Percentiles rank a stretch among this genome's conserved stretches.
phyloP scores from a whole-genome alignment of 129 eudicot species.

The Flaveria linearis region DNA sequence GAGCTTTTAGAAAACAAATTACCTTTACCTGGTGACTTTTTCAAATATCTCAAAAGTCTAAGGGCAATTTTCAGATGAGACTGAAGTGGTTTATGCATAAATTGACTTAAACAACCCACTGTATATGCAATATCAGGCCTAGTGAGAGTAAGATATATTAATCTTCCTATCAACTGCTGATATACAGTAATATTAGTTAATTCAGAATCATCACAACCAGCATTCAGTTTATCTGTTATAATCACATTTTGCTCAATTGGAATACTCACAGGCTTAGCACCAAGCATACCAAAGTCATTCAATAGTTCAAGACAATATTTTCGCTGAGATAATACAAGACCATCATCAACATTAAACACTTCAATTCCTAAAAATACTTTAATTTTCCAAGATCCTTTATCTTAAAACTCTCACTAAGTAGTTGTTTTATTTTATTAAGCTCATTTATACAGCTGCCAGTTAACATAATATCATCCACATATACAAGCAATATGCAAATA shows the following conservation, averaged over 20 bases:
- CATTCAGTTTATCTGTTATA: not conserved
- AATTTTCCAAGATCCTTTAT: too few relatives aligned
- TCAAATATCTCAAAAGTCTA: not conserved
- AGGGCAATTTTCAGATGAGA: not conserved
- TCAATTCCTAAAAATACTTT: too few relatives aligned
- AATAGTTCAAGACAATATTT: too few relatives aligned
- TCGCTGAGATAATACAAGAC: too few relatives aligned
- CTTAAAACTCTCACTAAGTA: too few relatives aligned
- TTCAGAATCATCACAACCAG: not conserved
- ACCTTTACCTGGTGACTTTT: not conserved
- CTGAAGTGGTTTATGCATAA: not conserved
- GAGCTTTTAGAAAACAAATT: not conserved
- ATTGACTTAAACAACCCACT: not conserved
- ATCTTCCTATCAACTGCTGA: not conserved
- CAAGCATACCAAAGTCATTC: too few relatives aligned
- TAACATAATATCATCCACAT: too few relatives aligned
- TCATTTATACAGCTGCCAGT: too few relatives aligned
- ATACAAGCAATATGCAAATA: too few relatives aligned
- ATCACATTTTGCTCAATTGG: not conserved
- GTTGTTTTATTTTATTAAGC: too few relatives aligned
- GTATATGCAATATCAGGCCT: not conserved
- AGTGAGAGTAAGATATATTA: not conserved
- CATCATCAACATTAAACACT: too few relatives aligned
- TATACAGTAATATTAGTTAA: not conserved
- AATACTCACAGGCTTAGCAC: too few relatives aligned